Evolutionary conservation across 139 green algal genomes (phyloP).

Genomic region (Gonium pectorale): DNA sequence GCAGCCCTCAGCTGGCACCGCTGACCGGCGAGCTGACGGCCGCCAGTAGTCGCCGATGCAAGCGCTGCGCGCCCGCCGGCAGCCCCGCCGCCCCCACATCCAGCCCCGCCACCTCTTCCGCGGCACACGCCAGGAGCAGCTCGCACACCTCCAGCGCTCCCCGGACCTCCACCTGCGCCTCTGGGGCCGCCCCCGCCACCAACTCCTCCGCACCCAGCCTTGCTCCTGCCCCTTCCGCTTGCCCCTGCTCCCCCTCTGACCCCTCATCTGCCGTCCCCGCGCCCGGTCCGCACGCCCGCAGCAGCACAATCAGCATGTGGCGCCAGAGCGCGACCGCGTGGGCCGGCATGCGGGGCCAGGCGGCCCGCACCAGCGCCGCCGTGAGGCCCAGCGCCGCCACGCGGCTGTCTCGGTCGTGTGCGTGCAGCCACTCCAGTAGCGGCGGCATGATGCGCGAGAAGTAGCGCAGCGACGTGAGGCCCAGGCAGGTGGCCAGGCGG

Average conservation of each 20-base stretch:
- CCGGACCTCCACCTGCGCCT: neutral
- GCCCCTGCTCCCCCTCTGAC: no score
- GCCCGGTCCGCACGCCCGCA: neutral
- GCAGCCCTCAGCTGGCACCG: no score
- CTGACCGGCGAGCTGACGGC: no score
- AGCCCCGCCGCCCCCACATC: neutral
- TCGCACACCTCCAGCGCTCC: neutral
- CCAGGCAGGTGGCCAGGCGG: slow-evolving; percentile 41
- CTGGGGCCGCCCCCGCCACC: neutral
- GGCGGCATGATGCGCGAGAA: slow-evolving; percentile 58
- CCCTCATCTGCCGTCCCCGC: neutral
- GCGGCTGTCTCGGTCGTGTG: slow-evolving; percentile 37
- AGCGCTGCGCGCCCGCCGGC: neutral
- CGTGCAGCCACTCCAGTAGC: slow-evolving; percentile 63
- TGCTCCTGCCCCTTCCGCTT: neutral
- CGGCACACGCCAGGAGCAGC: slow-evolving; percentile 29
- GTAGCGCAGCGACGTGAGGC: slow-evolving; percentile 51
- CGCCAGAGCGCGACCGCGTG: slow-evolving; percentile 60
- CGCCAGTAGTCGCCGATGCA: neutral
- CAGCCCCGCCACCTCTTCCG: neutral
- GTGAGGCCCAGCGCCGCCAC: slow-evolving; percentile 39
- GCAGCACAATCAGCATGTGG: slow-evolving; percentile 44
- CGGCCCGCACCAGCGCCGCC: slow-evolving; percentile 42
- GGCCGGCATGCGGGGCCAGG: slow-evolving; percentile 61
- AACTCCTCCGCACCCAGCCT: neutral